Conservation (phyloP, 805 yeast genomes). For the Vanderwaltozyma verrucispora region DNA sequence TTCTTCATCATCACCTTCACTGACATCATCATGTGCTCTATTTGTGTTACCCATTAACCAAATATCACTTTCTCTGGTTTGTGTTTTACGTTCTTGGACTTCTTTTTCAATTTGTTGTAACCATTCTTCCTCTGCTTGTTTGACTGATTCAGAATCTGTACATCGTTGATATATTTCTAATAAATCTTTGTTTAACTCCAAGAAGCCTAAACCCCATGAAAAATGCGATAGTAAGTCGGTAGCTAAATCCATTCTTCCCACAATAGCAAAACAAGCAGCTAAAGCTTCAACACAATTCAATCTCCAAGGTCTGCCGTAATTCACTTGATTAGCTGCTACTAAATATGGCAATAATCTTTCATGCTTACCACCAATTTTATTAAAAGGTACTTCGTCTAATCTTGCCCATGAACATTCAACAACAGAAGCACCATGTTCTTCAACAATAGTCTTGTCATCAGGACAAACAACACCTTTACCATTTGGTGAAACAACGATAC, state of each 20-base stretch:
- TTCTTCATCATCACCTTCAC: slow-evolving; percentile 11
- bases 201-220: slow-evolving; percentile 87
- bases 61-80: slow-evolving; percentile 44
- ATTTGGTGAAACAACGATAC: slow-evolving; percentile 86
- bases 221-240: slow-evolving; percentile 62
- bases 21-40: slow-evolving; percentile 25
- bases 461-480: slow-evolving; percentile 90
- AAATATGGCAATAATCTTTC: slow-evolving; percentile 84
- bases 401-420: slow-evolving; percentile 99
- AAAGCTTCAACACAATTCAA: slow-evolving; percentile 94
- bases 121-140: slow-evolving; percentile 66
- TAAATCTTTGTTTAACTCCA: slow-evolving; percentile 72
- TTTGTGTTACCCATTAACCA: slow-evolving; percentile 79
- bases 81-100: slow-evolving; percentile 47
- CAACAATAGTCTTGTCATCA: slow-evolving; percentile 67
- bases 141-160: slow-evolving; percentile 68
- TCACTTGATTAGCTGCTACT: slow-evolving; percentile 95
- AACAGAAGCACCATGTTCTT: slow-evolving; percentile 82
- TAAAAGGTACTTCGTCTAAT: slow-evolving; percentile 91
- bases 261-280: slow-evolving; percentile 94
- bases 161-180: slow-evolving; percentile 66
- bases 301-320: slow-evolving; percentile 93
- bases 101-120: slow-evolving; percentile 58
- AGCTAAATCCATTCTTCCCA: slow-evolving; percentile 89
- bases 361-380: slow-evolving; percentile 80